phyloP scores from a whole-genome alignment of 2,329 filamentous ascomycete genomes.

The Tolypocladium cylindrosporum region DNA sequence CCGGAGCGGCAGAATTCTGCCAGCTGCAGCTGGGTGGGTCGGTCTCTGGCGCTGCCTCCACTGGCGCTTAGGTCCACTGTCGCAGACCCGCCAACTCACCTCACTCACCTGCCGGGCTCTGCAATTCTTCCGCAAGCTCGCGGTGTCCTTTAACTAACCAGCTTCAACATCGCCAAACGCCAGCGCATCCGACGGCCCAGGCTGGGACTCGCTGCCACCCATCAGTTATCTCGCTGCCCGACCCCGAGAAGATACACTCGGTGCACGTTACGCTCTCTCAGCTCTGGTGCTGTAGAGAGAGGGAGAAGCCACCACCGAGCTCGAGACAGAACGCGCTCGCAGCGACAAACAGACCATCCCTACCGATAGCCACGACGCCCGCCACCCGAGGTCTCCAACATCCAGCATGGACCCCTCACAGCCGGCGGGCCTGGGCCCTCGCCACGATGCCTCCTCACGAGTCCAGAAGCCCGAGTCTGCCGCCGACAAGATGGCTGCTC shows the following conservation, averaged over 20 bases:
- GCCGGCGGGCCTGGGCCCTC: conserved; percentile 43
- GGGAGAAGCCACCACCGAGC: background rate
- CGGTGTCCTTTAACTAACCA: background rate
- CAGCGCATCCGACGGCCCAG: background rate
- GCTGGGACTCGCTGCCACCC: background rate
- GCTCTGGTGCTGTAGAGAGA: background rate
- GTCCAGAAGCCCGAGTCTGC: conserved; percentile 47
- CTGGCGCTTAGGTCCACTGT: background rate
- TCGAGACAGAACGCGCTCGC: background rate
- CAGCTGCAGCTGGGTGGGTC: background rate
- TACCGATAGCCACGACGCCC: background rate
- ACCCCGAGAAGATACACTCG: background rate
- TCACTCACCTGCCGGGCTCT: background rate
- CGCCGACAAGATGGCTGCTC: conserved; percentile 60
- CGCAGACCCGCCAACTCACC: background rate
- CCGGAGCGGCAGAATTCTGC: conserved; percentile 28
- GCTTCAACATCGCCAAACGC: background rate
- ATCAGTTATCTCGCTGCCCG: background rate
- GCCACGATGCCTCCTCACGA: conserved; percentile 42
- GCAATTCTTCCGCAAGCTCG: background rate
- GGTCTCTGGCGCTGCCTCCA: background rate
- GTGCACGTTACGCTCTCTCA: background rate
- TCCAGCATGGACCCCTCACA: conserved; percentile 40
- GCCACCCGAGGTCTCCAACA: background rate
- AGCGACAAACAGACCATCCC: background rate